These are phyloP conservation scores for Erodium maritimum DNA, from an alignment of 345 rosid genomes.

Conservation along the genomic window DNA sequence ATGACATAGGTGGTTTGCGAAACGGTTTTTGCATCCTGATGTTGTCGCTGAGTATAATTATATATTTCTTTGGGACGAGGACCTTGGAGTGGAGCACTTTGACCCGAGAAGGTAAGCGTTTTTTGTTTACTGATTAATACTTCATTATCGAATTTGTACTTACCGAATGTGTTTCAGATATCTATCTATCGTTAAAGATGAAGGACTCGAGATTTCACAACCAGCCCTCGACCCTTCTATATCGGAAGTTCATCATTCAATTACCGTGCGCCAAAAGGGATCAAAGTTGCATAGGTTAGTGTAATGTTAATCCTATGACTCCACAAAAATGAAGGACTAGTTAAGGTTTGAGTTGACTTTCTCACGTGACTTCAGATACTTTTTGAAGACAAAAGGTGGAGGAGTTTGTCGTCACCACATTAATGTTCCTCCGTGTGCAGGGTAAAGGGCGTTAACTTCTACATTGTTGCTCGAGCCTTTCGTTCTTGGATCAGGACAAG, in stretches of 20 bases:
- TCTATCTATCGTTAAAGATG: slow-evolving; percentile 48
- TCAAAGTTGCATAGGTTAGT: slow-evolving; percentile 56
- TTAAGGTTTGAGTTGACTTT: not conserved
- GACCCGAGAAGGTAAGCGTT: slow-evolving; percentile 43
- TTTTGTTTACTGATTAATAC: too few relatives aligned
- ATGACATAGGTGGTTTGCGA: slow-evolving; percentile 81
- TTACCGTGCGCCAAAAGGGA: slow-evolving; percentile 50
- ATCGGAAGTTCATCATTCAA: slow-evolving; percentile 67
- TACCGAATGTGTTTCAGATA: slow-evolving; percentile 29
- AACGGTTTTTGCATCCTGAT: slow-evolving; percentile 88
- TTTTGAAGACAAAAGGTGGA: slow-evolving; percentile 65
- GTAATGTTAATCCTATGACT: not conserved
- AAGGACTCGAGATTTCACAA: slow-evolving; percentile 86
- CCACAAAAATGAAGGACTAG: not conserved
- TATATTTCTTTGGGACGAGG: slow-evolving; percentile 95
- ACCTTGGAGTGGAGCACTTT: slow-evolving; percentile 71
- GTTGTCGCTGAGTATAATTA: slow-evolving; percentile 64
- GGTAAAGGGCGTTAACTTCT: slow-evolving; percentile 26
- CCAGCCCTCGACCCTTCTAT: slow-evolving; percentile 79
- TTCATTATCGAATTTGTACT: too few relatives aligned
- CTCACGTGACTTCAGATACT: slow-evolving; percentile 29
- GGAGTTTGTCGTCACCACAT: slow-evolving; percentile 55
- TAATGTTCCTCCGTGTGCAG: slow-evolving; percentile 79
- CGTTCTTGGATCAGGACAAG: too few relatives aligned
- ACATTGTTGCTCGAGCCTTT: too few relatives aligned